Base-by-base conservation (phyloP, 2,329 filamentous ascomycete genomes). In the Diaporthe citrichinensis region DNA sequence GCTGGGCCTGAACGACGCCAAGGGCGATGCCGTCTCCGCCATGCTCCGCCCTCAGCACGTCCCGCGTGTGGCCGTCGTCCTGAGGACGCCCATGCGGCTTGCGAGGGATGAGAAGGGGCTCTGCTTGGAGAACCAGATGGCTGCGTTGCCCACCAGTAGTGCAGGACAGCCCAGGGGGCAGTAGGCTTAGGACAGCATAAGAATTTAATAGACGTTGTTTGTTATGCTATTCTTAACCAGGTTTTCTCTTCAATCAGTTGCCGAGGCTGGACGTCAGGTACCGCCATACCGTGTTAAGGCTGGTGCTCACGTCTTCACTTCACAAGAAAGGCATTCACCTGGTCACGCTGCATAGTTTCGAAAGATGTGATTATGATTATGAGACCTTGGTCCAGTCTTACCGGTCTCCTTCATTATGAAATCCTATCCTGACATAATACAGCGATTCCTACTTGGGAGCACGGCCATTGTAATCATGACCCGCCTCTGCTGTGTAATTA, bases 401-500 rank as follows among this genome's bases (percentile, higher is more conserved):
- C n/a, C 7, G 12, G 51, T 28, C 25, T 15, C 51, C 12, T 1
- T 55, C 25, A 55, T 55, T 28, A 2, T 17, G 1, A 10, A 34
- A 34, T 34, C 17, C n/a, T n/a, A n/a, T n/a, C n/a, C n/a, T n/a
- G n/a, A n/a, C n/a, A n/a, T n/a, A n/a, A n/a, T n/a, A n/a, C n/a
- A n/a, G n/a, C n/a, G n/a, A n/a, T n/a, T 25, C 8, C 65, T 74
- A 80, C 8, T 44, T 75, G 2, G 81, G 81, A 15, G 81, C 81
- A 20, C 80, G 77, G n/a, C 81, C 81, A 51, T 82, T 82, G 73
- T 82, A 82, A 44, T 82, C 77, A 6, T 78, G 61, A 23, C 81
- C 81, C 10, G 80, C 55, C 55, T 75, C 67, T 8, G 81, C 79
- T 0, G 78, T 79, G 74, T 80, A 82, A 61, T 82, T 78, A 17